These are phyloP conservation scores for Termitomyces sp. DNA, from an alignment of 768 basidiomycete genomes.

Conservation along the genomic window DNA sequence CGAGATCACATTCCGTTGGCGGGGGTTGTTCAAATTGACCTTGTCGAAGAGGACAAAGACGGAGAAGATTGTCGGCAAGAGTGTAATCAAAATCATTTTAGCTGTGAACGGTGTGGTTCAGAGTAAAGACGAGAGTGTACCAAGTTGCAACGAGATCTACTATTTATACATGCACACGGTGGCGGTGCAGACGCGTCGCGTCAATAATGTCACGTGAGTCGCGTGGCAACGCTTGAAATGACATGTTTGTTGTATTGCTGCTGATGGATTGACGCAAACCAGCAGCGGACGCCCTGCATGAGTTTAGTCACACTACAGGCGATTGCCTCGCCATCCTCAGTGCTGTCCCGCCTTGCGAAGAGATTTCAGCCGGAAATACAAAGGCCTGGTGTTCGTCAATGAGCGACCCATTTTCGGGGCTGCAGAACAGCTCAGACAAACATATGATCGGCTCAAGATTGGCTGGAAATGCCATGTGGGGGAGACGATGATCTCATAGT, in stretches of 20 bases:
- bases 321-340: slow-evolving; percentile 92
- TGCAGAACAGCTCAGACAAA: slow-evolving; percentile 63
- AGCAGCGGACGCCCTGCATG: slow-evolving; percentile 61
- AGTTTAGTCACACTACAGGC: slow-evolving; percentile 79
- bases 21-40: not conserved
- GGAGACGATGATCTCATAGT: slow-evolving; percentile 67
- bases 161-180: not conserved
- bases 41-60: not conserved
- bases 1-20: not conserved
- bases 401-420: slow-evolving; percentile 77
- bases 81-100: not conserved
- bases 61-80: not conserved
- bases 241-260: too few relatives aligned
- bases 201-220: not conserved
- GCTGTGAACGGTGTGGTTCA: not conserved
- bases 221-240: not conserved
- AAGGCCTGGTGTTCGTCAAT: slow-evolving; percentile 86
- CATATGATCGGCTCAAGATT: slow-evolving; percentile 55
- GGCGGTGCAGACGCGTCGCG: slow-evolving; percentile 1
- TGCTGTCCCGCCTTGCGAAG: slow-evolving; percentile 75
- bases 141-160: too few relatives aligned
- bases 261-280: slow-evolving; percentile 54
- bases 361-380: slow-evolving; percentile 42
- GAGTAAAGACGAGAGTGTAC: not conserved
- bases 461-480: slow-evolving; percentile 54